These are phyloP conservation scores for Debaryomyces coudertii DNA, from an alignment of 1,139 yeast species.

Conservation along the genomic window DNA sequence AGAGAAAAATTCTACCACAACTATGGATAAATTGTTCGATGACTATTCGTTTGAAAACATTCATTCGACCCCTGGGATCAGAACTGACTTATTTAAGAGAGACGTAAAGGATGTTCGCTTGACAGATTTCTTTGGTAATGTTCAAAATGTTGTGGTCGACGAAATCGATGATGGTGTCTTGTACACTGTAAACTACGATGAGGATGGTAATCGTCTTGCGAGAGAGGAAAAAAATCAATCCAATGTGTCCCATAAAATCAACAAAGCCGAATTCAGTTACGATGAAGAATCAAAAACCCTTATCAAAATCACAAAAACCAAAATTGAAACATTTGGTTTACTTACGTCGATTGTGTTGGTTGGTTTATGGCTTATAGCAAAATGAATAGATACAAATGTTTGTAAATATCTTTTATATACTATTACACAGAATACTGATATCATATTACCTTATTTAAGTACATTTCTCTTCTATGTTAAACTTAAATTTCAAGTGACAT, in stretches of 20 bases:
- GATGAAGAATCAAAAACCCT: slow-evolving; percentile 5
- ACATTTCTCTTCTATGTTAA: no score
- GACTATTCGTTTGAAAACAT: slow-evolving; percentile 83
- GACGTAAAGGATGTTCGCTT: slow-evolving; percentile 70
- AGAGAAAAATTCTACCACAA: slow-evolving; percentile 70
- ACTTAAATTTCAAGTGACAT: no score
- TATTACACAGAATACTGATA: background rate
- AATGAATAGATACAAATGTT: slow-evolving; percentile 2
- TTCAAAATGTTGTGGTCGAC: slow-evolving; percentile 79
- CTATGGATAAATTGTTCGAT: slow-evolving; percentile 81
- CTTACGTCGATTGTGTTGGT: slow-evolving; percentile 20
- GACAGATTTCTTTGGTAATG: slow-evolving; percentile 95
- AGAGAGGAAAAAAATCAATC: background rate
- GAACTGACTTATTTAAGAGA: slow-evolving; percentile 76
- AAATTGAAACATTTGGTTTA: slow-evolving; percentile 21
- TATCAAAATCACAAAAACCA: slow-evolving; percentile 17
- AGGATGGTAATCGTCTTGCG: slow-evolving; percentile 18
- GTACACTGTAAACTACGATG: slow-evolving; percentile 33
- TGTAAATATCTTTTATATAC: background rate
- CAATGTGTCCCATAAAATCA: background rate
- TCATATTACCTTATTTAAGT: no score
- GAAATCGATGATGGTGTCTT: slow-evolving; percentile 51
- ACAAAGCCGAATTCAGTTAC: slow-evolving; percentile 7
- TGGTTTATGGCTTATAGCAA: slow-evolving; percentile 28
- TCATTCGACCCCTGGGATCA: slow-evolving; percentile 90